A percentile compares a stretch with the other conserved stretches of the same genome.
These are phyloP conservation scores for Serendipita indica DNA, from an alignment of 768 basidiomycete genomes.

Conservation along the genomic window DNA sequence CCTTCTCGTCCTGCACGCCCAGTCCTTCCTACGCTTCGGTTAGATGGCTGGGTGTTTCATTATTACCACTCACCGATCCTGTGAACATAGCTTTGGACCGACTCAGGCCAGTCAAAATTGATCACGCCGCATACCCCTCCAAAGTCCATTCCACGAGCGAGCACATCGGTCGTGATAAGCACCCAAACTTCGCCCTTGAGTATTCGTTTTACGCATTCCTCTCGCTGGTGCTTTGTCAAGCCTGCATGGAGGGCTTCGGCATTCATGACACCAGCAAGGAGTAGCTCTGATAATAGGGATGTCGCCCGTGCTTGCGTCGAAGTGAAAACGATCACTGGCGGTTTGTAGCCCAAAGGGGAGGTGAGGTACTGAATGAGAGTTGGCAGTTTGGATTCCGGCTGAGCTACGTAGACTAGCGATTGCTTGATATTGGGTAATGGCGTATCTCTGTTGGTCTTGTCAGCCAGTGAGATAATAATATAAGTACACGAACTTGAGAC, in stretches of 20 bases:
- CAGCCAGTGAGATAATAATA: not conserved
- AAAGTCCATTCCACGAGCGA: slow-evolving; percentile 98
- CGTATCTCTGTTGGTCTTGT: slow-evolving; percentile 52
- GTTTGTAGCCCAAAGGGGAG: slow-evolving; percentile 39
- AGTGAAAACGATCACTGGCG: slow-evolving; percentile 84
- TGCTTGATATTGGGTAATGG: slow-evolving; percentile 85
- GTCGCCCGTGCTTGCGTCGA: slow-evolving; percentile 75
- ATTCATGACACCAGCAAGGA: slow-evolving; percentile 59
- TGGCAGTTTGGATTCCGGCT: slow-evolving; percentile 87
- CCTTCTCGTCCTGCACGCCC: slow-evolving; percentile 88
- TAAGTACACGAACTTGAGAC: slow-evolving; percentile 59
- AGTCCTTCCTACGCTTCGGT: slow-evolving; percentile 53
- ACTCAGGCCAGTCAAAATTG: slow-evolving; percentile 95
- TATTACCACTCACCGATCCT: slow-evolving; percentile 51
- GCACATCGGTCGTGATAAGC: slow-evolving; percentile 90
- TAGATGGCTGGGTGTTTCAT: not conserved
- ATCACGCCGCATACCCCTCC: slow-evolving; percentile 86
- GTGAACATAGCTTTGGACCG: slow-evolving; percentile 90
- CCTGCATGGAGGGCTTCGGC: slow-evolving; percentile 89
- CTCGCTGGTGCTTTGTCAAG: slow-evolving; percentile 73
- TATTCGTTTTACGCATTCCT: slow-evolving; percentile 73
- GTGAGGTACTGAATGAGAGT: slow-evolving; percentile 67
- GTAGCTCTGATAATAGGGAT: slow-evolving; percentile 67
- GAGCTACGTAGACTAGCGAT: slow-evolving; percentile 78
- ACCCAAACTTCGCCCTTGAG: slow-evolving; percentile 86